A percentile compares a stretch with the other conserved stretches of the same genome.
phyloP scores from a whole-genome alignment of 1,284 basidiomycete genomes.

The Ganoderma resinaceum region DNA sequence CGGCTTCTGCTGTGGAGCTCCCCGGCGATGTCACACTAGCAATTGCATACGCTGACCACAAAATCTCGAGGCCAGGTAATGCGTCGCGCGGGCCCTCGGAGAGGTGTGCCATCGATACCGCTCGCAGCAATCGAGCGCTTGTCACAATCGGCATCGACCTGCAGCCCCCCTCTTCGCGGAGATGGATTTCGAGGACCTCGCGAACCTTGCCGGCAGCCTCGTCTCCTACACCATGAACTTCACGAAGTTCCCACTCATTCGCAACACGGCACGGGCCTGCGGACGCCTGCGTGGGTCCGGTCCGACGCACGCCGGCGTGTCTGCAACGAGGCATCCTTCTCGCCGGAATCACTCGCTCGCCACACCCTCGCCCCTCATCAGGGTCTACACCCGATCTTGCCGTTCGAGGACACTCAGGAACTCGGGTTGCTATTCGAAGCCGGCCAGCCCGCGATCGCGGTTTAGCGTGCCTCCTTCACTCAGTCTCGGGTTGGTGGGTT shows the following conservation, averaged over 20 bases:
- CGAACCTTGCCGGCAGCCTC: constrained; percentile 7
- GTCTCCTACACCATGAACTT: neutral
- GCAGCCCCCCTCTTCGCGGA: constrained; percentile 18
- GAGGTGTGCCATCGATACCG: constrained; percentile 2
- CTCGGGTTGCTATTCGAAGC: constrained; percentile 2
- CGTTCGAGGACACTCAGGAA: constrained; percentile 9
- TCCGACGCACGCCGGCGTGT: constrained; percentile 23
- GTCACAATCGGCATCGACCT: constrained; percentile 12
- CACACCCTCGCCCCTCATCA: constrained; percentile 8
- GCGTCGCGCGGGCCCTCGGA: constrained; percentile 1
- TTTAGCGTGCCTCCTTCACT: constrained; percentile 5
- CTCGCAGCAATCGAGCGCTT: constrained; percentile 13
- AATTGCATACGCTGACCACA: neutral
- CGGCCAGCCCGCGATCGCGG: constrained; percentile 6
- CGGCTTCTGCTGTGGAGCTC: constrained; percentile 2
- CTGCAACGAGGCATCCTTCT: constrained; percentile 26
- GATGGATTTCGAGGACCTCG: constrained; percentile 10
- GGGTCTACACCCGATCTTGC: constrained; percentile 8
- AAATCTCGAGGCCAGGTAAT: neutral
- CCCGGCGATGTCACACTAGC: neutral
- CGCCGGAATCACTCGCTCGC: constrained; percentile 11
- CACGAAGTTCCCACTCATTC: constrained; percentile 1
- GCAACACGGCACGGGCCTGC: constrained; percentile 17
- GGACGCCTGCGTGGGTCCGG: constrained; percentile 16
- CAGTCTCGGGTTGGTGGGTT: neutral